Evolutionary conservation across 2,329 filamentous ascomycete genomes (phyloP), one percentile per base, ranked within the genome.

Genomic region (Trichoderma breve): DNA sequence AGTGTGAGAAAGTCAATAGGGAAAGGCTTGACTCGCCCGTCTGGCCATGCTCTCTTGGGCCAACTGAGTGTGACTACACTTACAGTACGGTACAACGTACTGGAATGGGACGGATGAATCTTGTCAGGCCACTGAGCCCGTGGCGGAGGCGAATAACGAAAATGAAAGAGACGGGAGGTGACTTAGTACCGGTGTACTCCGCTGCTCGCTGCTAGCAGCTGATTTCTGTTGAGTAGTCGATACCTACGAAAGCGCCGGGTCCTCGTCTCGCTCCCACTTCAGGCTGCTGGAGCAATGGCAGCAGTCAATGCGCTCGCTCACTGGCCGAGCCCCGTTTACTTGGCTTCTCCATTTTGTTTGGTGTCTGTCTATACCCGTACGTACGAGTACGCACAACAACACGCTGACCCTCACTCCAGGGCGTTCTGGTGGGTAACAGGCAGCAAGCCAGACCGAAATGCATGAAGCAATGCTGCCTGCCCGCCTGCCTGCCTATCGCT

Each of bases 401-500:
- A 53, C 8, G 65, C 55, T 61, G 67, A 70, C 67, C 57, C 66
- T 69, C 55, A 32, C 15, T 36, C 34, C 34, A 30, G 43, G 67
- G 58, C 21, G 58, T 24, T 24, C 60, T 36, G 60, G 61, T 71
- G 69, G 60, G 32, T 71, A 71, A 61, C 30, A 70, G 65, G 58
- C 61, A 70, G 71, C 64, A 47, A 47, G 66, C 70, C 64, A 63
- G 74, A 75, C 74, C 74, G 77, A 77, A 79, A 79, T 81, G 80
- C 78, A 81, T 80, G 74, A 81, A 79, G 78, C 79, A 78, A 79
- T 79, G 74, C 74, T 78, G 74, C 74, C 74, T 73, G 73, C 69
- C 67, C 74, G 72, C 74, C 74, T 74, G 72, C 72, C 73, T 43
- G 11, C 32, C 53, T 8, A 24, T 24, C 34, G 58, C 26, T 34